Evolutionary conservation across 208 protist genomes (phyloP).

Genomic region (Acanthamoeba sp.): DNA sequence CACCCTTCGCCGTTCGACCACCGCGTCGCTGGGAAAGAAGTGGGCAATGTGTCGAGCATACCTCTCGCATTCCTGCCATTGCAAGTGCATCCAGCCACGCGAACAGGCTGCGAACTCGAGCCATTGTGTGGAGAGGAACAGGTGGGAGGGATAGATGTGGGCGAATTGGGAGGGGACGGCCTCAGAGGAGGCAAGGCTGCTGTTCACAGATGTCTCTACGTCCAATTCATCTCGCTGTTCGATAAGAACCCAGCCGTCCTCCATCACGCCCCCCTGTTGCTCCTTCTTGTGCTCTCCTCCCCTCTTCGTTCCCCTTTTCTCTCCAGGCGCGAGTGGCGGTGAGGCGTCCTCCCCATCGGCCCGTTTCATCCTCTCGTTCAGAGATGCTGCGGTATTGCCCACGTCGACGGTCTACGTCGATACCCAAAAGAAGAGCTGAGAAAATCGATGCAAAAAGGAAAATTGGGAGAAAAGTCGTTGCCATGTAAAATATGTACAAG

Average conservation of each 20-base stretch:
- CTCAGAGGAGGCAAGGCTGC: background rate
- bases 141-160: constrained; percentile 7
- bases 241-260: constrained; percentile 19
- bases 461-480: too few relatives aligned
- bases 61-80: constrained; percentile 37
- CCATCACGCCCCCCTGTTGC: background rate
- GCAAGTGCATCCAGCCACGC: background rate
- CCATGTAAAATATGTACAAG: constrained; percentile 40
- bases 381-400: background rate
- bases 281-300: background rate
- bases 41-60: constrained; percentile 24
- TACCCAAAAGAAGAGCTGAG: background rate
- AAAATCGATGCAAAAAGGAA: background rate
- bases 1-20: background rate
- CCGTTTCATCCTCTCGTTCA: background rate
- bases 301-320: background rate
- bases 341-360: background rate
- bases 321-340: background rate
- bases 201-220: background rate
- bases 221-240: constrained; percentile 28
- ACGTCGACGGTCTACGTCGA: background rate
- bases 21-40: constrained; percentile 40
- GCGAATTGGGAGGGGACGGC: background rate
- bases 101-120: background rate
- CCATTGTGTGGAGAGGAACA: constrained; percentile 24